Conservation (phyloP, 1,139 yeast species). For the Lodderomyces orthopsilosis region DNA sequence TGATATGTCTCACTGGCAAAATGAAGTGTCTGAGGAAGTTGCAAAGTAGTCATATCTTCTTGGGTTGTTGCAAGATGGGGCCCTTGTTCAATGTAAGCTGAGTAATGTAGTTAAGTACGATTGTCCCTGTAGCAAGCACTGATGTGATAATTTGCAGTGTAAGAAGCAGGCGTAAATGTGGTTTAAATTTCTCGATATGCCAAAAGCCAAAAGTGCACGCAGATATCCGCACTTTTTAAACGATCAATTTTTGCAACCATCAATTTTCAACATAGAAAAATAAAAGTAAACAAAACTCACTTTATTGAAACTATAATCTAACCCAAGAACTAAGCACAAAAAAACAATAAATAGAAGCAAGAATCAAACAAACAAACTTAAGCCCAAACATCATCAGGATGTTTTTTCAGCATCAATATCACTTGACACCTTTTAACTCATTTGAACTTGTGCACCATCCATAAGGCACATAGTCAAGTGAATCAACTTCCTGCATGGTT, state of each 20-base stretch:
- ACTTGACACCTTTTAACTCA: slow-evolving; percentile 9
- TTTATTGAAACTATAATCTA: neutral
- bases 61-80: neutral
- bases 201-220: too few species aligned
- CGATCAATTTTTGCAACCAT: neutral
- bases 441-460: slow-evolving; percentile 23
- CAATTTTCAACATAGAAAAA: neutral
- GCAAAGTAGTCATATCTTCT: slow-evolving; percentile 3
- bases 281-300: neutral
- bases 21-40: slow-evolving; percentile 8
- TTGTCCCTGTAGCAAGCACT: too few species aligned
- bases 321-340: neutral
- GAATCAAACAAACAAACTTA: neutral
- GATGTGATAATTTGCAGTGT: neutral
- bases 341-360: neutral
- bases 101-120: too few species aligned
- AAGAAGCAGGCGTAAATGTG: neutral
- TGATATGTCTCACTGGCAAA: slow-evolving; percentile 8
- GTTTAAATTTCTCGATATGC: neutral
- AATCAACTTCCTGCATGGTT: slow-evolving; percentile 19
- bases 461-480: slow-evolving; percentile 31
- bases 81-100: too few species aligned
- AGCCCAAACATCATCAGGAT: neutral
- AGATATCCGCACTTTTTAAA: neutral
- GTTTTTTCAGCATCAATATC: neutral